A percentile compares a stretch with the other conserved stretches of the same genome.
Conservation (phyloP, 257 asterid species). For the Petunia axillaris region DNA sequence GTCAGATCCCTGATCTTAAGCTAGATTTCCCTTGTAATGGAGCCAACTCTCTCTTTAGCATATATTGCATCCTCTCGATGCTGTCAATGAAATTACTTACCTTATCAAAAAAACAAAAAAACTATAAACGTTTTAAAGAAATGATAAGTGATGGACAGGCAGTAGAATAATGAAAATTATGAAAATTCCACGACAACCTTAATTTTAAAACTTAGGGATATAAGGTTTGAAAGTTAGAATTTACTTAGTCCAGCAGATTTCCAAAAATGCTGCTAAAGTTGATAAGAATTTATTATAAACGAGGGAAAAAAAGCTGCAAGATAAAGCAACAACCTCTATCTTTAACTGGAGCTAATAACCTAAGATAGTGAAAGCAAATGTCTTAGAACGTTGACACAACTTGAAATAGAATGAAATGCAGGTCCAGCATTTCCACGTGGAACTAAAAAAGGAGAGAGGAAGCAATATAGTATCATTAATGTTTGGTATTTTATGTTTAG, state of each 20-base stretch:
- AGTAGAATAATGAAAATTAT: neutral
- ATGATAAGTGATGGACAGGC: neutral
- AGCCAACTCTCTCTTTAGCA: too few species aligned
- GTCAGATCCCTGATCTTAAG: too few species aligned
- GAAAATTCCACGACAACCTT: neutral
- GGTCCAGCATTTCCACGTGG: neutral
- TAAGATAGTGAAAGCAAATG: neutral
- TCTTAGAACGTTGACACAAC: neutral
- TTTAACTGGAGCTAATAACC: neutral
- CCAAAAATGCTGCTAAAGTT: neutral
- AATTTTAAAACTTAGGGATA: neutral
- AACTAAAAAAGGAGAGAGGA: neutral
- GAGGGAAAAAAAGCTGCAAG: neutral
- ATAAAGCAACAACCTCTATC: neutral
- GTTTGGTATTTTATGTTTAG: neutral
- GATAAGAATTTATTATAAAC: constrained; percentile 1
- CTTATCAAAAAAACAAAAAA: too few species aligned
- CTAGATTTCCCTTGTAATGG: too few species aligned
- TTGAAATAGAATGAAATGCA: neutral
- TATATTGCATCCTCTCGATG: too few species aligned
- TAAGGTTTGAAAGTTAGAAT: neutral
- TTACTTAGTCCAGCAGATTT: neutral
- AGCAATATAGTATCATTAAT: neutral
- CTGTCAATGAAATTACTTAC: too few species aligned
- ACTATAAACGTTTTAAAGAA: too few species aligned